Evolutionary conservation across 2,329 filamentous ascomycete genomes (phyloP), one percentile per base, ranked within the genome.

Genomic region (Podosphaera fusca): DNA sequence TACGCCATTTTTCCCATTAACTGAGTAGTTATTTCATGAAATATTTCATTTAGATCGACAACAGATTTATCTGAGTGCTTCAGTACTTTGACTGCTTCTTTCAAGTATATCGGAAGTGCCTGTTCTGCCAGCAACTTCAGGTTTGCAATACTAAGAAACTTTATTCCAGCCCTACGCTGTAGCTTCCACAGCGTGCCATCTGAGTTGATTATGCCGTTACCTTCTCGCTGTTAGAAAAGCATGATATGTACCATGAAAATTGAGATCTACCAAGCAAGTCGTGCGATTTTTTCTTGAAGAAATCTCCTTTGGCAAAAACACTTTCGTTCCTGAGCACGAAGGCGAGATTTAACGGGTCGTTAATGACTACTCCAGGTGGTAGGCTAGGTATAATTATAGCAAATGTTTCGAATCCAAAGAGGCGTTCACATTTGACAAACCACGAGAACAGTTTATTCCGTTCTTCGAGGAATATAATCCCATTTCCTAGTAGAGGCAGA

Each of bases 1-100:
- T 83, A 84, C 12, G 80, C 80, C 76, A 82, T 80, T 59, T 74
- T 74, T n/a, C 80, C 80, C 76, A 84, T 82, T 31, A 83, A 64
- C 58, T 78, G 73, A 30, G 79, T 82, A 1, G 80, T 84, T 51
- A 83, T 74, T 64, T 82, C 79, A 56, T 80, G 77, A 51, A 82
- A 75, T 1, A 79, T 69, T n/a, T 68, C 70, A 62, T 82, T 78
- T 53, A 84, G 66, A 63, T 84, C 77, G 1, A 81, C 68, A 0
- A 69, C 59, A 1, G 59, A 61, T 1, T 63, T 63, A 0, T 59
- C 63, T 1, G 64, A 51, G 5, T 49, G 34, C 55, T 68, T 62
- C 3, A 82, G 68, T 1, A 62, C 54, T 0, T 63, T 59, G 4
- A 76, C 64, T 31, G 70, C 74, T 38, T 72, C 68, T 0, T 64